Conservation (phyloP, 257 asterid species). For the Plectranthus barbatus region DNA sequence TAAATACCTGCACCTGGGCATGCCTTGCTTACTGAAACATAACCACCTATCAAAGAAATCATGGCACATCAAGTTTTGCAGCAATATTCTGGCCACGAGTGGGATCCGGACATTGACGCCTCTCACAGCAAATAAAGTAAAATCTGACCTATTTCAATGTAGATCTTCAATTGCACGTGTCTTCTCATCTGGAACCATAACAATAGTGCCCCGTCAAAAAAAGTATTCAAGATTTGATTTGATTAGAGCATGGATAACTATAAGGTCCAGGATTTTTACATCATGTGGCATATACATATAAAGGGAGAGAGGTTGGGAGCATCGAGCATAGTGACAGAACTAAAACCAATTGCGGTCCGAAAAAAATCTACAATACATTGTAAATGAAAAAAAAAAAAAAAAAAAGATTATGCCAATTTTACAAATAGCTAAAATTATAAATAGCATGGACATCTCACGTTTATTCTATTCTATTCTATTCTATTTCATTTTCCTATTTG, state of each 20-base stretch:
- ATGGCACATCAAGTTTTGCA: background rate
- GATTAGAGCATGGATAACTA: background rate
- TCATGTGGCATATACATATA: too few relatives aligned
- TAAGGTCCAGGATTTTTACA: background rate
- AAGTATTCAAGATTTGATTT: background rate
- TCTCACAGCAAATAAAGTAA: conserved; percentile 12
- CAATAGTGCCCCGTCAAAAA: conserved; percentile 6
- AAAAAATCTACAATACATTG: too few relatives aligned
- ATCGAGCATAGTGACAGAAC: too few relatives aligned
- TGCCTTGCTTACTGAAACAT: background rate
- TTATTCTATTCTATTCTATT: too few relatives aligned
- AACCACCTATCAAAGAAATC: background rate
- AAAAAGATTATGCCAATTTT: too few relatives aligned
- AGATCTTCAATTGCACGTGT: background rate
- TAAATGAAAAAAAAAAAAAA: too few relatives aligned
- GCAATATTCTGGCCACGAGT: background rate
- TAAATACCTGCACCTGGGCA: background rate
- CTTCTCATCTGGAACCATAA: conserved; percentile 3
- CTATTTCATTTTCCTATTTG: too few relatives aligned
- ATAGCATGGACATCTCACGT: background rate
- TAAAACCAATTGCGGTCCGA: too few relatives aligned
- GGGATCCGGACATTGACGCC: background rate
- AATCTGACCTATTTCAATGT: background rate
- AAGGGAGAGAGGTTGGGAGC: too few relatives aligned
- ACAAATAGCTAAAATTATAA: too few relatives aligned